A percentile compares a stretch with the other conserved stretches of the same genome.
These are phyloP conservation scores for Chondrus crispus DNA, from an alignment of 23 red algal genomes.

Conservation along the genomic window DNA sequence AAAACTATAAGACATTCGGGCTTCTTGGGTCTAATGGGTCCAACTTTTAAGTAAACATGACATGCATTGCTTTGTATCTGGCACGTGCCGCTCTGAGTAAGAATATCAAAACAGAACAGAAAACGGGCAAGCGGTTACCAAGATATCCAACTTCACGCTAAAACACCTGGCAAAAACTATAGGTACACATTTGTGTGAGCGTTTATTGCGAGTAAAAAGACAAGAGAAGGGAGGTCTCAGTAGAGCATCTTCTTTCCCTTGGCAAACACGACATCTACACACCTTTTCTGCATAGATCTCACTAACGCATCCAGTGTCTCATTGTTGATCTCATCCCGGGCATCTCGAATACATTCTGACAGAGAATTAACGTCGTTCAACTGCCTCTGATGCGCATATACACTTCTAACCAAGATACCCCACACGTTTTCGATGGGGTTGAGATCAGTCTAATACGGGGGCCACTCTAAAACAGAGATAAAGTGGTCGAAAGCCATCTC, in stretches of 20 bases:
- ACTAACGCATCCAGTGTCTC: neutral
- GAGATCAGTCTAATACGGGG: neutral
- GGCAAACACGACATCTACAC: neutral
- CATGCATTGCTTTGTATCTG: too few relatives aligned
- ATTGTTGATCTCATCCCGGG: neutral
- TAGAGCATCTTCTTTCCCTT: neutral
- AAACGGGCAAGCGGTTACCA: too few relatives aligned
- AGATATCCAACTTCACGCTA: too few relatives aligned
- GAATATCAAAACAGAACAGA: too few relatives aligned
- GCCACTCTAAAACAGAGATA: neutral
- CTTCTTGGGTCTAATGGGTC: too few relatives aligned
- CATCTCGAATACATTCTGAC: neutral
- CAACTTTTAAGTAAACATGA: too few relatives aligned
- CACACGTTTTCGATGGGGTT: constrained; percentile 2
- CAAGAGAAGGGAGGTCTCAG: too few relatives aligned
- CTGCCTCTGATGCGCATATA: neutral
- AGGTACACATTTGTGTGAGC: too few relatives aligned
- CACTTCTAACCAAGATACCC: neutral
- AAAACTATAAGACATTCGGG: too few relatives aligned
- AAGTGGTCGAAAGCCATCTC: neutral
- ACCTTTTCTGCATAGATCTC: neutral
- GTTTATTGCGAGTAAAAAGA: too few relatives aligned
- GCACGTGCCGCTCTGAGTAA: too few relatives aligned
- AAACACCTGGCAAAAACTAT: too few relatives aligned
- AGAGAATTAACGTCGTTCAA: neutral